Conservation (phyloP, 805 yeast species). For the Saccharomycodes ludwigii region DNA sequence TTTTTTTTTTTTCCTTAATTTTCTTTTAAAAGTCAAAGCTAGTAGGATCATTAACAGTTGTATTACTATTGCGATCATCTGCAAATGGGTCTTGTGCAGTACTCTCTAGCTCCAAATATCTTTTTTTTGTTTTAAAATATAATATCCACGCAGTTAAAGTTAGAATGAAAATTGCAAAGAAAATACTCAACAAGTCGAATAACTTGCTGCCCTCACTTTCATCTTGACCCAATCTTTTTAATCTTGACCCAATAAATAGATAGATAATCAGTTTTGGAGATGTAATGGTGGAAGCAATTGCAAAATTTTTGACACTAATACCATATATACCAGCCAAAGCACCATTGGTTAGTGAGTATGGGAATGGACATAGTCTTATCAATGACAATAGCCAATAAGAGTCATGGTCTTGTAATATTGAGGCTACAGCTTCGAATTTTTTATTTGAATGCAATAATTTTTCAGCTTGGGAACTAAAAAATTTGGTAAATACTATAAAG, state of each 20-base stretch:
- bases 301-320: conserved; percentile 46
- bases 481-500: conserved; percentile 51
- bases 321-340: conserved; percentile 85
- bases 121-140: conserved; percentile 38
- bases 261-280: conserved; percentile 76
- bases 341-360: conserved; percentile 85
- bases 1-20: too few relatives aligned
- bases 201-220: conserved; percentile 38
- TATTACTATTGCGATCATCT: too few relatives aligned
- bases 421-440: conserved; percentile 60
- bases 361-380: conserved; percentile 80
- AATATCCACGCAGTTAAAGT: conserved; percentile 53
- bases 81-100: too few relatives aligned
- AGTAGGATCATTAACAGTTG: too few relatives aligned
- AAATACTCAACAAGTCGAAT: conserved; percentile 51
- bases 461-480: conserved; percentile 46
- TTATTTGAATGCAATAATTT: conserved; percentile 47
- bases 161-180: conserved; percentile 43
- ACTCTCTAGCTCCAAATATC: conserved; percentile 22
- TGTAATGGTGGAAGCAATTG: conserved; percentile 59
- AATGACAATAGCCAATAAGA: conserved; percentile 55
- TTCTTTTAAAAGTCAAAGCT: too few relatives aligned
- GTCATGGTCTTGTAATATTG: conserved; percentile 60
- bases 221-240: conserved; percentile 55
- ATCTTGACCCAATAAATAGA: conserved; percentile 63